Evolutionary conservation across 225 moss, liverwort and hornwort genomes (phyloP).

Genomic region (Straminergon stramineum): DNA sequence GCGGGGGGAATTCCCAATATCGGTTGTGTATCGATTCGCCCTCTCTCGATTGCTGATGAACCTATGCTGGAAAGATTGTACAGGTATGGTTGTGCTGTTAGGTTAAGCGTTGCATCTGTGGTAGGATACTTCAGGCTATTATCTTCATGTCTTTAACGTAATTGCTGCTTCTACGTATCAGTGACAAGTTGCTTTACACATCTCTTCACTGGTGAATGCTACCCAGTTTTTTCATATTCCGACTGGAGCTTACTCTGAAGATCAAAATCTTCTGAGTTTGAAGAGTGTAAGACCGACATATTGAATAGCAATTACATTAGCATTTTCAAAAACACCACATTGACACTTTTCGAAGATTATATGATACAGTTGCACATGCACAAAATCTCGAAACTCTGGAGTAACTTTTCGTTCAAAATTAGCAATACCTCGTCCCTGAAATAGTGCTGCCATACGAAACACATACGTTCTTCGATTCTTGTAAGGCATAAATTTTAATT

Average conservation of each 20-base stretch:
- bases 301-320: neutral
- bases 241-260: neutral
- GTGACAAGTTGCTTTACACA: neutral
- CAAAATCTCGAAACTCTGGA: slow-evolving; percentile 3
- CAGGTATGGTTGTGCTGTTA: neutral
- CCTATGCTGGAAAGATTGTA: neutral
- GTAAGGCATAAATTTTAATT: neutral
- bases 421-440: neutral
- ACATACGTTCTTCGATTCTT: neutral
- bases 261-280: neutral
- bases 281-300: neutral
- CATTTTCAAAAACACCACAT: neutral
- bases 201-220: neutral
- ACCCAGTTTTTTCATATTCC: neutral
- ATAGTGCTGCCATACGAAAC: neutral
- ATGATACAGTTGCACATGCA: neutral
- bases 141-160: neutral
- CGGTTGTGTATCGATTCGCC: neutral
- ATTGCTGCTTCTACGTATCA: neutral
- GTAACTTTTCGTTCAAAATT: neutral
- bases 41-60: neutral
- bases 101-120: neutral
- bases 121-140: neutral
- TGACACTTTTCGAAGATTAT: neutral
- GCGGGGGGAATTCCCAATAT: slow-evolving; percentile 39